These are phyloP conservation scores for Chrysosporium keratinophilum DNA, from an alignment of 2,329 filamentous ascomycete species.

Conservation along the genomic window DNA sequence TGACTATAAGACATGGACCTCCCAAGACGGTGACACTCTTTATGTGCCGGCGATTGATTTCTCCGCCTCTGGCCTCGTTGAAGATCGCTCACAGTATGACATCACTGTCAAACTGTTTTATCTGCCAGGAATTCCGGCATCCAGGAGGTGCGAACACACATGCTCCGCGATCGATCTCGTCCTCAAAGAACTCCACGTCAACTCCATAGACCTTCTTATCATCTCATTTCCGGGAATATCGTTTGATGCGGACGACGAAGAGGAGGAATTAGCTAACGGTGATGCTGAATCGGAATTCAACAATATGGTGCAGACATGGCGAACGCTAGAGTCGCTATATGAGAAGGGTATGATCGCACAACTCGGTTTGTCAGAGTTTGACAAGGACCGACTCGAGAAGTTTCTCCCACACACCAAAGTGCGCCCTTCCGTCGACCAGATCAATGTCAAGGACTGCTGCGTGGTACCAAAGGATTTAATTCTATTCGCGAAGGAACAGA, in stretches of 20 bases:
- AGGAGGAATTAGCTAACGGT: constrained; percentile 52
- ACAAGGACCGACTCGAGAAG: constrained; percentile 65
- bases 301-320: constrained; percentile 57
- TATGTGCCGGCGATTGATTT: constrained; percentile 73
- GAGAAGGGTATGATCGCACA: constrained; percentile 59
- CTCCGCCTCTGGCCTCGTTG: constrained; percentile 58
- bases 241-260: constrained; percentile 87
- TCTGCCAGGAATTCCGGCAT: constrained; percentile 58
- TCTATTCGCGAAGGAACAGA: constrained; percentile 67
- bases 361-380: constrained; percentile 85
- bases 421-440: constrained; percentile 78
- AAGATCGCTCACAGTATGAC: constrained; percentile 78
- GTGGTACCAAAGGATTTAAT: constrained; percentile 83
- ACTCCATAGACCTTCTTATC: constrained; percentile 75
- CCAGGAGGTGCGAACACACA: constrained; percentile 58
- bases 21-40: constrained; percentile 45
- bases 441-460: constrained; percentile 93
- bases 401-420: constrained; percentile 64
- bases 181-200: constrained; percentile 63
- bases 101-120: constrained; percentile 95
- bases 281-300: constrained; percentile 42
- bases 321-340: constrained; percentile 61
- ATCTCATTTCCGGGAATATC: constrained; percentile 87
- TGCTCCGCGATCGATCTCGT: constrained; percentile 71
- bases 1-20: constrained; percentile 56